Evolutionary conservation across 2,329 filamentous ascomycete species (phyloP).

Genomic region (Lasiodiplodia sp.): DNA sequence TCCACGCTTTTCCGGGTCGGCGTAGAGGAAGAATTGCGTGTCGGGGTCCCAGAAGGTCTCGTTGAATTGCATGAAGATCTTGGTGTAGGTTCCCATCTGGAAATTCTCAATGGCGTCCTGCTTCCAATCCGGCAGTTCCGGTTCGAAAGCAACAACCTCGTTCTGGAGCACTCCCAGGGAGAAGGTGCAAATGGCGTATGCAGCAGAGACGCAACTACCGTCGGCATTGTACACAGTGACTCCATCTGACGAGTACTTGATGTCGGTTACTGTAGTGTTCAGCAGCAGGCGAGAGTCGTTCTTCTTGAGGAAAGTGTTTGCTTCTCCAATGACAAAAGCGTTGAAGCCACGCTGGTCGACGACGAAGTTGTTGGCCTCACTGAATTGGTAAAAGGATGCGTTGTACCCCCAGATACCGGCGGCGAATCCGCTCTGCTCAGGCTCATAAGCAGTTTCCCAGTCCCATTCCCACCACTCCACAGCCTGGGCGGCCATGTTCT

Average conservation of each 20-base stretch:
- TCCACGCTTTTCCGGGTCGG: conserved; percentile 56
- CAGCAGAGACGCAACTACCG: conserved; percentile 64
- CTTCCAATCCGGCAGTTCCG: conserved; percentile 70
- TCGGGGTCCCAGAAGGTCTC: conserved; percentile 69
- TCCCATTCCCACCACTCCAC: conserved; percentile 66
- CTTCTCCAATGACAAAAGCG: conserved; percentile 63
- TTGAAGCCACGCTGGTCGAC: conserved; percentile 69
- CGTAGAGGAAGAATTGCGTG: conserved; percentile 63
- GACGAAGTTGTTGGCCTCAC: conserved; percentile 68
- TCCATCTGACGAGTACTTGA: conserved; percentile 60
- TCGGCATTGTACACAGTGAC: conserved; percentile 63
- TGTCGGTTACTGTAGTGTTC: conserved; percentile 63
- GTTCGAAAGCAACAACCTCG: conserved; percentile 64
- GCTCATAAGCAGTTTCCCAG: conserved; percentile 66
- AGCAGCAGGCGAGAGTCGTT: conserved; percentile 66
- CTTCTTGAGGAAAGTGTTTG: conserved; percentile 62
- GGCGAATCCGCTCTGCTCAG: conserved; percentile 63
- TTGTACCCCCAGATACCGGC: conserved; percentile 66
- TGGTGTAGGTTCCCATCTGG: conserved; percentile 75
- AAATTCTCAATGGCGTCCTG: conserved; percentile 68
- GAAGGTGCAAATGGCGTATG: conserved; percentile 72
- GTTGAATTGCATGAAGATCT: conserved; percentile 74
- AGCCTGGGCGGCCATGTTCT: conserved; percentile 63
- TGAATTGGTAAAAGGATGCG: conserved; percentile 67
- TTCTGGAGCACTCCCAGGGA: conserved; percentile 73